These are phyloP conservation scores for Lachnum nothofagi DNA, from an alignment of 2,329 filamentous ascomycete genomes.

Conservation along the genomic window DNA sequence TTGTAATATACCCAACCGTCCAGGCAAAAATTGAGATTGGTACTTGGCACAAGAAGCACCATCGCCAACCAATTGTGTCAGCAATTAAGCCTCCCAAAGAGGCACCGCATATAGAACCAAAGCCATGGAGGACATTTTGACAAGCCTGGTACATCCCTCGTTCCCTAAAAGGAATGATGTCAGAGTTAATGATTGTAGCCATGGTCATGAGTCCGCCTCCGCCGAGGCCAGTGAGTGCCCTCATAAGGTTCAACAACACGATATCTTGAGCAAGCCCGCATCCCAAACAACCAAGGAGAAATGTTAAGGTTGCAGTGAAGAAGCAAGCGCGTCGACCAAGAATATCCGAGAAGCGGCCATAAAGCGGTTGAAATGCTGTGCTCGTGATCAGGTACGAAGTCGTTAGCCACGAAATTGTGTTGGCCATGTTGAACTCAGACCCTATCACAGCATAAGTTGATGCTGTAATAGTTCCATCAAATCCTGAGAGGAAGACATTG, in stretches of 20 bases:
- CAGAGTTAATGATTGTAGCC: constrained; percentile 58
- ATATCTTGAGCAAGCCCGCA: constrained; percentile 58
- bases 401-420: constrained; percentile 69
- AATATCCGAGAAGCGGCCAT: constrained; percentile 66
- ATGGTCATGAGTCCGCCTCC: constrained; percentile 66
- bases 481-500: constrained; percentile 61
- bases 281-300: constrained; percentile 58
- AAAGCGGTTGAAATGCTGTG: constrained; percentile 67
- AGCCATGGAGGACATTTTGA: constrained; percentile 57
- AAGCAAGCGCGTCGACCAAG: constrained; percentile 60
- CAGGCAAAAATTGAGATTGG: constrained; percentile 54
- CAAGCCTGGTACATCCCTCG: constrained; percentile 56
- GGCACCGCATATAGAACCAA: constrained; percentile 58
- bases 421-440: constrained; percentile 67
- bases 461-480: constrained; percentile 69
- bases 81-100: constrained; percentile 61
- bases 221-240: constrained; percentile 63
- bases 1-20: constrained; percentile 47
- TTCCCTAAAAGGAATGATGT: constrained; percentile 54
- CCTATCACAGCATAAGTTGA: constrained; percentile 70
- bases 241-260: constrained; percentile 56
- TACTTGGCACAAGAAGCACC: constrained; percentile 60
- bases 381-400: constrained; percentile 68
- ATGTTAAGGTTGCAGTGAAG: constrained; percentile 58
- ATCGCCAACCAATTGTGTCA: constrained; percentile 62